phyloP scores from a whole-genome alignment of 2,329 filamentous ascomycete genomes.

The Ophiosphaerella narmari region DNA sequence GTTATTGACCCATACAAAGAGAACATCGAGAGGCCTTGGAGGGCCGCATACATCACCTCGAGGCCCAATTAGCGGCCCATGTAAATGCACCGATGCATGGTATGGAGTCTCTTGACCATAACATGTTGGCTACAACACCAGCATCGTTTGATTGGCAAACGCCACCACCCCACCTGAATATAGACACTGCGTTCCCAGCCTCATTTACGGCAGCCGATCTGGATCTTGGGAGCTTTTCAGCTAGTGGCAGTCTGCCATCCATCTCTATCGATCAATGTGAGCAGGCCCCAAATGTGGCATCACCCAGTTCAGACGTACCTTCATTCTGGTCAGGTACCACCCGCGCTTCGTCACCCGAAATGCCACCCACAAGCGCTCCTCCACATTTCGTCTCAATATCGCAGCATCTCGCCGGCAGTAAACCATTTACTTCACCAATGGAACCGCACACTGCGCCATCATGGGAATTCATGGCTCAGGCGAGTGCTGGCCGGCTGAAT shows the following conservation, averaged over 20 bases:
- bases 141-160: conserved; percentile 39
- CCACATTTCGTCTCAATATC: conserved; percentile 23
- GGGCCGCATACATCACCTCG: conserved; percentile 44
- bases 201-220: conserved; percentile 30
- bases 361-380: conserved; percentile 35
- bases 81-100: conserved; percentile 44
- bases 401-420: conserved; percentile 18
- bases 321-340: conserved; percentile 46
- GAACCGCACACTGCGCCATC: conserved; percentile 38
- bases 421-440: conserved; percentile 28
- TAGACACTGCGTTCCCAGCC: conserved; percentile 34
- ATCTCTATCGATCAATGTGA: conserved; percentile 46
- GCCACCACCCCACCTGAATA: conserved; percentile 26
- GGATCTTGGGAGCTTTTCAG: conserved; percentile 30
- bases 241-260: conserved; percentile 35
- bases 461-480: conserved; percentile 44
- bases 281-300: conserved; percentile 33
- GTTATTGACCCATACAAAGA: conserved; percentile 24
- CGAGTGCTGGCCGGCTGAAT: conserved; percentile 23
- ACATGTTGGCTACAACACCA: conserved; percentile 30
- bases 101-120: conserved; percentile 40
- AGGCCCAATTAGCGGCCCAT: conserved; percentile 42
- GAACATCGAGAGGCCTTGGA: conserved; percentile 44
- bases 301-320: conserved; percentile 43
- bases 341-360: conserved; percentile 41